Percentiles rank a stretch among this genome's conserved stretches.
These are phyloP conservation scores for Theileria parva DNA, from an alignment of 169 alveolate species.

Conservation along the genomic window DNA sequence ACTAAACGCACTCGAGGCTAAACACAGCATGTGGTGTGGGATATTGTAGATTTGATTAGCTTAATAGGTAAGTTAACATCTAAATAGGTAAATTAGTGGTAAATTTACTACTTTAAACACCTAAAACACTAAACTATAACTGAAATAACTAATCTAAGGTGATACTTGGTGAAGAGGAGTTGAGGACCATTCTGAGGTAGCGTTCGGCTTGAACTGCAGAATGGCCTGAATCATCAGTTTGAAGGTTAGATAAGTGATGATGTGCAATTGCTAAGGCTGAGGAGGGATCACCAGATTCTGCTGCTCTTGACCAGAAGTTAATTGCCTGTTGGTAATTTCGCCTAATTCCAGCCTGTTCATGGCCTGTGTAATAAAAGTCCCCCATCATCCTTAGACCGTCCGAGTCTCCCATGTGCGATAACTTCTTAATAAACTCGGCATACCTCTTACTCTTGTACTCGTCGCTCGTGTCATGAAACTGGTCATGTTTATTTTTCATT, in stretches of 20 bases:
- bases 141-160: not conserved
- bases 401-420: slow-evolving; percentile 75
- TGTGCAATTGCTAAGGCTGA: slow-evolving; percentile 83
- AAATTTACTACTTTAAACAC: not conserved
- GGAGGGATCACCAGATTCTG: slow-evolving; percentile 84
- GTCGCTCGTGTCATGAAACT: slow-evolving; percentile 41
- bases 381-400: slow-evolving; percentile 83
- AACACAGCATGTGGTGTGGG: slow-evolving; percentile 15
- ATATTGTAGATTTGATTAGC: too few relatives aligned
- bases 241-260: slow-evolving; percentile 47
- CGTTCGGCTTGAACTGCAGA: slow-evolving; percentile 47
- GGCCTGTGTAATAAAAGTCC: slow-evolving; percentile 81
- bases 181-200: slow-evolving; percentile 39
- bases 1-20: slow-evolving; percentile 31
- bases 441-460: slow-evolving; percentile 64
- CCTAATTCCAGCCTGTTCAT: slow-evolving; percentile 68
- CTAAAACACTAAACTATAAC: not conserved
- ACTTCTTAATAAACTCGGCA: slow-evolving; percentile 74
- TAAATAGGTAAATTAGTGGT: not conserved
- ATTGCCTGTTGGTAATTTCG: slow-evolving; percentile 78
- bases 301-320: slow-evolving; percentile 82
- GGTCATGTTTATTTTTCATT: slow-evolving; percentile 23
- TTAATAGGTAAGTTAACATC: too few relatives aligned
- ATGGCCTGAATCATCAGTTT: slow-evolving; percentile 13
- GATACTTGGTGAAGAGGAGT: slow-evolving; percentile 25